Evolutionary conservation across 2,329 filamentous ascomycete genomes (phyloP).

Genomic region (Claviceps pusilla): DNA sequence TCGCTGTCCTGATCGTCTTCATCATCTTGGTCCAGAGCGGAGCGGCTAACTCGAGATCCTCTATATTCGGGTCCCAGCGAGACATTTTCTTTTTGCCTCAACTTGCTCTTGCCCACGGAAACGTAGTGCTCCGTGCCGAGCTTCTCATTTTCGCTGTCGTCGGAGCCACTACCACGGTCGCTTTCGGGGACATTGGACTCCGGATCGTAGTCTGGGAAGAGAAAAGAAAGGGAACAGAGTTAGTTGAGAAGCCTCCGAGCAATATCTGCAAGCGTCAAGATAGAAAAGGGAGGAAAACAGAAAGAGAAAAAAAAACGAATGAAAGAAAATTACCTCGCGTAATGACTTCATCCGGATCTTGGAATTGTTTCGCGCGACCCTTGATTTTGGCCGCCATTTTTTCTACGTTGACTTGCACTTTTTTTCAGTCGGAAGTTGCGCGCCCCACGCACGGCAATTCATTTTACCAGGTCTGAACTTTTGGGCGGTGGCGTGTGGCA

Average conservation of each 20-base stretch:
- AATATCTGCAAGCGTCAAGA: neutral
- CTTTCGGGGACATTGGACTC: constrained; percentile 49
- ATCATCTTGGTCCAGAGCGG: constrained; percentile 44
- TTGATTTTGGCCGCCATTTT: constrained; percentile 37
- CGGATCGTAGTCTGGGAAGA: constrained; percentile 58
- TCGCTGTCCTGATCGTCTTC: constrained; percentile 17
- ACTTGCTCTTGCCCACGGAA: constrained; percentile 66
- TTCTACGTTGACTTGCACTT: constrained; percentile 7
- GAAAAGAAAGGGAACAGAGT: neutral
- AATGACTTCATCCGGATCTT: constrained; percentile 46
- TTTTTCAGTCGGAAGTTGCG: neutral
- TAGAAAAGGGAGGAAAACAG: too few species aligned
- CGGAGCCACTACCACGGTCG: constrained; percentile 36
- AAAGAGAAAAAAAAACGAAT: neutral
- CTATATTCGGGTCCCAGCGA: constrained; percentile 66
- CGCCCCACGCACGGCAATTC: constrained; percentile 13
- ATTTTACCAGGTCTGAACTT: constrained; percentile 22
- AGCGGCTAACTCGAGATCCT: constrained; percentile 59
- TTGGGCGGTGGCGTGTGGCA: constrained; percentile 37
- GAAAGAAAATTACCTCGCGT: constrained; percentile 38
- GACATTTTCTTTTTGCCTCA: constrained; percentile 56
- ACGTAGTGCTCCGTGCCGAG: constrained; percentile 78
- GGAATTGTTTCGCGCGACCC: constrained; percentile 43
- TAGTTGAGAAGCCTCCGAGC: neutral
- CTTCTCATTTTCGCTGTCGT: constrained; percentile 33